phyloP scores from a whole-genome alignment of 164 flowering plant genomes.

The Magnolia sinica region DNA sequence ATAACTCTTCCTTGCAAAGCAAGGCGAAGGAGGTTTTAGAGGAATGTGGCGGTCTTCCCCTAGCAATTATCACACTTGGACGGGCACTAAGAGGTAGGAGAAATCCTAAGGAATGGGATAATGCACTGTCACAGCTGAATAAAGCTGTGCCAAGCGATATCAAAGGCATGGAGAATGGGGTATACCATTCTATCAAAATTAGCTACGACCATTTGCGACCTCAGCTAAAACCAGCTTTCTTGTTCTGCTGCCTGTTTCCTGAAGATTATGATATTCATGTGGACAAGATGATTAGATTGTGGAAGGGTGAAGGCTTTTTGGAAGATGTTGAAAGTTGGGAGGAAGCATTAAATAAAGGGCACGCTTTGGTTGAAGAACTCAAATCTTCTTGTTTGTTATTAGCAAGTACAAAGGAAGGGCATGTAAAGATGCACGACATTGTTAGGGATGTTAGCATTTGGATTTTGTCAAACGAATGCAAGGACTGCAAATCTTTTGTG shows the following conservation, averaged over 20 bases:
- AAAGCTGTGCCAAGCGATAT: neutral
- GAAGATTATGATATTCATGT: slow-evolving; percentile 5
- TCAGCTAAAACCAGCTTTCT: neutral
- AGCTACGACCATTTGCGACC: slow-evolving; percentile 5
- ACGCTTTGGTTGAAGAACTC: slow-evolving; percentile 18
- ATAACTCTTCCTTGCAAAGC: neutral
- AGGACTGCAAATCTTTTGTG: neutral
- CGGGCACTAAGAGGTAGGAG: neutral
- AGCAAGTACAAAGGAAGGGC: neutral
- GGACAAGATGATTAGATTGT: slow-evolving; percentile 8
- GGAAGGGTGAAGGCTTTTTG: slow-evolving; percentile 23
- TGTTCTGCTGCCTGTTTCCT: slow-evolving; percentile 14
- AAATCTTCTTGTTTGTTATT: neutral
- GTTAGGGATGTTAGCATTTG: neutral
- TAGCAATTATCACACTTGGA: slow-evolving; percentile 8
- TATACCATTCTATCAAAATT: slow-evolving; percentile 6
- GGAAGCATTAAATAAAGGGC: slow-evolving; percentile 17
- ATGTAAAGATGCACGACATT: slow-evolving; percentile 1
- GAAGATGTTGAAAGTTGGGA: slow-evolving; percentile 11
- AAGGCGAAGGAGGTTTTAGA: neutral
- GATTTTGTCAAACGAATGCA: neutral
- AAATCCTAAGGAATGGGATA: neutral
- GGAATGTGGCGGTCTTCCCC: slow-evolving; percentile 12
- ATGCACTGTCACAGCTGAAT: slow-evolving; percentile 8
- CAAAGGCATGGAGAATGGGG: neutral